A percentile compares a stretch with the other conserved stretches of the same genome.
Conservation (phyloP, 2,329 filamentous ascomycete genomes). For the Sphaerulina musiva region DNA sequence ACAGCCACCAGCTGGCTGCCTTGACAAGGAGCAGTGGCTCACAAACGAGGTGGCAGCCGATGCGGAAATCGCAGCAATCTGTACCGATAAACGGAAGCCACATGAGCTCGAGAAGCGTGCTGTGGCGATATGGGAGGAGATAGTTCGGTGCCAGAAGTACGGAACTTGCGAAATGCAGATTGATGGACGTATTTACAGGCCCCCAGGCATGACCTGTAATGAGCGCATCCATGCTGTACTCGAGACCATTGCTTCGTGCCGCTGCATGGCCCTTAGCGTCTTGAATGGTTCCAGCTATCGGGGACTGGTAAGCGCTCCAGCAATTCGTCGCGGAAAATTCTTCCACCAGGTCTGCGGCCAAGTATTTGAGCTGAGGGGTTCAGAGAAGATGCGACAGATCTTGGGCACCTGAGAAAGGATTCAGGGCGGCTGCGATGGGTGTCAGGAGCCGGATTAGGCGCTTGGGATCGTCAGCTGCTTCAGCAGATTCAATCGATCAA, state of each 20-base stretch:
- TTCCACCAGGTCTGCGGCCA: not conserved
- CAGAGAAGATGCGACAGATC: not conserved
- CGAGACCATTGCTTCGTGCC: not conserved
- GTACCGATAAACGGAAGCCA: not conserved
- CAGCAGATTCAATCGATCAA: conserved; percentile 7
- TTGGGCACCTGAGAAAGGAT: not conserved
- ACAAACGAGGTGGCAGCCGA: not conserved
- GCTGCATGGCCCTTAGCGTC: not conserved
- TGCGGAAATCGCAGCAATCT: not conserved
- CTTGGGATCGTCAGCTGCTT: conserved; percentile 2
- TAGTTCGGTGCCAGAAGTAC: not conserved
- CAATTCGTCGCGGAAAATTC: not conserved
- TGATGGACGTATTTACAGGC: not conserved
- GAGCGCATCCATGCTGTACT: not conserved
- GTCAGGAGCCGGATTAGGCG: not conserved
- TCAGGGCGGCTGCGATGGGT: too few relatives aligned
- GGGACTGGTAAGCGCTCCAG: not conserved
- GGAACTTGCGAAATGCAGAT: not conserved
- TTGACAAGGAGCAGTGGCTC: not conserved
- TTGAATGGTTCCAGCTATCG: not conserved
- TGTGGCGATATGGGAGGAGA: not conserved
- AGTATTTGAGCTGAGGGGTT: not conserved
- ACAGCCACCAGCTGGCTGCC: not conserved
- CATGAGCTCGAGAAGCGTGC: not conserved
- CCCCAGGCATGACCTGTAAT: not conserved